These are phyloP conservation scores for Fusarium anthophilum DNA, from an alignment of 2,329 filamentous ascomycete genomes.

Conservation along the genomic window DNA sequence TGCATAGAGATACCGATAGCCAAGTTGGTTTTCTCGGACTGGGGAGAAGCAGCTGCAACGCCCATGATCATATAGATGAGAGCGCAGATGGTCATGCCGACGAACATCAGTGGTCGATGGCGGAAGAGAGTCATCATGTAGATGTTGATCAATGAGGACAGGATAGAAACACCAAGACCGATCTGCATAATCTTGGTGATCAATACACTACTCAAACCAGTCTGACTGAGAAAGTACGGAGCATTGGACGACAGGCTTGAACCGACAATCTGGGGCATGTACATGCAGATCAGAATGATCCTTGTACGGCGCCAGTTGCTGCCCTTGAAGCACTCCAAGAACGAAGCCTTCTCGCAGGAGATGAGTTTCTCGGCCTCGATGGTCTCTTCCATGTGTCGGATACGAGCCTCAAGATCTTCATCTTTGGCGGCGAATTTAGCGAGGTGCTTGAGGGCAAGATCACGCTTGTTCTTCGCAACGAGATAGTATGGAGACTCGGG, in stretches of 20 bases:
- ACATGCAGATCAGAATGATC: slow-evolving; percentile 20
- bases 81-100: slow-evolving; percentile 11
- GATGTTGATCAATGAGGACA: slow-evolving; percentile 7
- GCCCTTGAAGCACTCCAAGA: slow-evolving; percentile 11
- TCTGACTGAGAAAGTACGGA: slow-evolving; percentile 3
- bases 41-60: neutral
- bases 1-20: slow-evolving; percentile 3
- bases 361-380: neutral
- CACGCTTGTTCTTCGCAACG: slow-evolving; percentile 7
- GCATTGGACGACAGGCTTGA: slow-evolving; percentile 5
- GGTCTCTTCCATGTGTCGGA: neutral
- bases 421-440: neutral
- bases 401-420: neutral
- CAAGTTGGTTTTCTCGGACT: neutral
- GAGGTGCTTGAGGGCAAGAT: neutral
- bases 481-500: slow-evolving; percentile 20
- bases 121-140: slow-evolving; percentile 19
- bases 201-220: neutral
- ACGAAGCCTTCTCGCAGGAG: slow-evolving; percentile 1
- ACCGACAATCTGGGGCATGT: slow-evolving; percentile 14
- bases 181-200: slow-evolving; percentile 13
- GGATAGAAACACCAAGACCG: slow-evolving; percentile 1
- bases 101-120: slow-evolving; percentile 2
- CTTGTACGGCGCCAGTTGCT: slow-evolving; percentile 17
- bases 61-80: slow-evolving; percentile 13